Evolutionary conservation across 805 yeast genomes (phyloP).

Genomic region (Schwanniomyces pseudopolymorphus): DNA sequence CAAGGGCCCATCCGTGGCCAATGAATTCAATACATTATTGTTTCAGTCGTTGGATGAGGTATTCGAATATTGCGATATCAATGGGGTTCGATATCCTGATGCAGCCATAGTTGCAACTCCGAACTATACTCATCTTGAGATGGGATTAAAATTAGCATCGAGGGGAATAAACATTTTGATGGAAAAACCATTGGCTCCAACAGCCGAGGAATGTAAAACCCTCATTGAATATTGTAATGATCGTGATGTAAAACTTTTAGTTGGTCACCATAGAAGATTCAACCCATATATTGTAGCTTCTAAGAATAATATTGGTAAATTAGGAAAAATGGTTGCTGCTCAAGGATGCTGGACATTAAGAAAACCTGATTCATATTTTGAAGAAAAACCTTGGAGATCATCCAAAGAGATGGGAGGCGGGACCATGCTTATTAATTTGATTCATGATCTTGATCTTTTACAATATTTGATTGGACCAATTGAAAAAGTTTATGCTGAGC

Average conservation of each 20-base stretch:
- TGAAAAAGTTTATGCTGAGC: slow-evolving; percentile 38
- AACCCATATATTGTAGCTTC: slow-evolving; percentile 42
- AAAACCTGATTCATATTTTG: slow-evolving; percentile 34
- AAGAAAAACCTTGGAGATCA: slow-evolving; percentile 40
- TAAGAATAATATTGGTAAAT: slow-evolving; percentile 26
- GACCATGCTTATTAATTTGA: slow-evolving; percentile 37
- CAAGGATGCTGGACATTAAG: slow-evolving; percentile 43
- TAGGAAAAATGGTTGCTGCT: slow-evolving; percentile 35
- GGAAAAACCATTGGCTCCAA: slow-evolving; percentile 40
- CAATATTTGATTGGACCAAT: slow-evolving; percentile 42
- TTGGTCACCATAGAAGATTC: slow-evolving; percentile 44
- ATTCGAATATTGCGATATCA: slow-evolving; percentile 21
- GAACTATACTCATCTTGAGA: slow-evolving; percentile 38
- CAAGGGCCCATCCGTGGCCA: slow-evolving; percentile 31
- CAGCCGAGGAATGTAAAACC: slow-evolving; percentile 33
- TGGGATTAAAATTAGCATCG: slow-evolving; percentile 32
- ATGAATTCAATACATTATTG: slow-evolving; percentile 20
- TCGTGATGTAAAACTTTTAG: slow-evolving; percentile 29
- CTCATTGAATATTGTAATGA: slow-evolving; percentile 25
- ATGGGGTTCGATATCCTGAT: slow-evolving; percentile 27
- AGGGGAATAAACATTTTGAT: slow-evolving; percentile 37
- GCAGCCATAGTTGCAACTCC: slow-evolving; percentile 45
- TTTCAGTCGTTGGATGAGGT: slow-evolving; percentile 25
- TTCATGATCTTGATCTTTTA: slow-evolving; percentile 42
- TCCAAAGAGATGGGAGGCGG: slow-evolving; percentile 38